Percentiles rank a stretch among this genome's conserved stretches.
These are phyloP conservation scores for Scenedesmus sp. DNA, from an alignment of 163 green algal genomes.

Conservation along the genomic window DNA sequence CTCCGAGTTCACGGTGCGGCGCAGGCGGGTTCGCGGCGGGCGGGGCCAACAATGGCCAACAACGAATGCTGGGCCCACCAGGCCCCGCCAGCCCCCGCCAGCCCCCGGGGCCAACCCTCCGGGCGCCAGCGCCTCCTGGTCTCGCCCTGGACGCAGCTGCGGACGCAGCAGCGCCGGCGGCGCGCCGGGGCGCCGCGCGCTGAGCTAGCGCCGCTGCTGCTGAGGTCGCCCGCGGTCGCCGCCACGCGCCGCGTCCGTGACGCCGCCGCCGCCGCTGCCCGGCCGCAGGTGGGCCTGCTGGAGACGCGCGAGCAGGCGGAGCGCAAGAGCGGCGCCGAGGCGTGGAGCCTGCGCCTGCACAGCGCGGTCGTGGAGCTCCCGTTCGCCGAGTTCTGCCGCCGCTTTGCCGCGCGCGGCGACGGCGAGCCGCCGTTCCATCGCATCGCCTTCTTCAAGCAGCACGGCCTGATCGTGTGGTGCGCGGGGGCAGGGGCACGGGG, in stretches of 20 bases:
- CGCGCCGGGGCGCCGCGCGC: not conserved
- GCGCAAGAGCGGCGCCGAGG: conserved; percentile 56
- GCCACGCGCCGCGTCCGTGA: too few relatives aligned
- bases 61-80: not conserved
- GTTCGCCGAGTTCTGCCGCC: conserved; percentile 41
- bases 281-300: conserved; percentile 57
- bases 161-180: not conserved
- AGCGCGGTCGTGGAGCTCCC: conserved; percentile 49
- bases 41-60: not conserved
- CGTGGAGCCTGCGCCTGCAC: conserved; percentile 59
- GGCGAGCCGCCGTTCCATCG: conserved; percentile 52
- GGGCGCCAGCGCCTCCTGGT: not conserved
- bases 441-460: conserved; percentile 55
- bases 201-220: not conserved
- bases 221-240: not conserved
- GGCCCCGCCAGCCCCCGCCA: not conserved
- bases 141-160: not conserved
- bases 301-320: conserved; percentile 54
- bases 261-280: too few relatives aligned
- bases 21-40: not conserved
- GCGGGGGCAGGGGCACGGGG: too few relatives aligned
- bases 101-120: not conserved
- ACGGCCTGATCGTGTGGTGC: conserved; percentile 50
- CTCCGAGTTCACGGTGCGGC: conserved; percentile 30
- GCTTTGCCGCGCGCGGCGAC: conserved; percentile 17